phyloP scores from a whole-genome alignment of 1,139 yeast species.

The Tardiomyces digboiensis region DNA sequence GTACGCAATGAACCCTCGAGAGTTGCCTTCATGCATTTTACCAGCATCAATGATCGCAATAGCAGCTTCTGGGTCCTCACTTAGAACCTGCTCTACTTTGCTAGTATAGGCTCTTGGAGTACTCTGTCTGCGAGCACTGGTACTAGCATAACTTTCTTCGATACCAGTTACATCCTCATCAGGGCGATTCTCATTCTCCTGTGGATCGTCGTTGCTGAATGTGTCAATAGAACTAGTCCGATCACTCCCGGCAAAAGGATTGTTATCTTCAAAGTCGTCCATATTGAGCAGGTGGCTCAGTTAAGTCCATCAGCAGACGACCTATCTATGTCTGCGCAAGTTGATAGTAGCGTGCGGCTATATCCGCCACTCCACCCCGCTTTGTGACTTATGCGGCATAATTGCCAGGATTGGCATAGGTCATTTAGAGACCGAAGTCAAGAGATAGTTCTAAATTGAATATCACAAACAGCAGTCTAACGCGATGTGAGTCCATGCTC shows the following conservation, averaged over 20 bases:
- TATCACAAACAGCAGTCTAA: no score
- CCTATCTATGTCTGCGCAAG: no score
- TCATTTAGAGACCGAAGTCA: no score
- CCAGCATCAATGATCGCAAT: slow-evolving; percentile 67
- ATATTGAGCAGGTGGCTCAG: no score
- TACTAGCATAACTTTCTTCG: not conserved
- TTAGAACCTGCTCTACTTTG: slow-evolving; percentile 29
- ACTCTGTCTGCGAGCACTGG: not conserved
- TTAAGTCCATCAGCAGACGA: no score
- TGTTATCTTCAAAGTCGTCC: slow-evolving; percentile 36
- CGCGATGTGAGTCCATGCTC: no score
- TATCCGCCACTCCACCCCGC: no score
- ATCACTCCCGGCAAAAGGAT: slow-evolving; percentile 33
- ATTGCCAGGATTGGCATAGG: no score
- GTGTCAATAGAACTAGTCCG: not conserved
- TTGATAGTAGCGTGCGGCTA: no score
- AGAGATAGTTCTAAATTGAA: no score
- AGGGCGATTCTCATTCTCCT: not conserved
- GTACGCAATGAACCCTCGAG: slow-evolving; percentile 67
- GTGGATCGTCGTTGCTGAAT: not conserved
- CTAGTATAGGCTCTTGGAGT: slow-evolving; percentile 20
- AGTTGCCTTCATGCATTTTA: slow-evolving; percentile 68
- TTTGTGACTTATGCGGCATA: no score
- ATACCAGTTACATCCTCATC: not conserved
- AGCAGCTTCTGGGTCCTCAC: slow-evolving; percentile 21